phyloP scores from a whole-genome alignment of 2,329 filamentous ascomycete species.

The Claviceps pazoutovae region DNA sequence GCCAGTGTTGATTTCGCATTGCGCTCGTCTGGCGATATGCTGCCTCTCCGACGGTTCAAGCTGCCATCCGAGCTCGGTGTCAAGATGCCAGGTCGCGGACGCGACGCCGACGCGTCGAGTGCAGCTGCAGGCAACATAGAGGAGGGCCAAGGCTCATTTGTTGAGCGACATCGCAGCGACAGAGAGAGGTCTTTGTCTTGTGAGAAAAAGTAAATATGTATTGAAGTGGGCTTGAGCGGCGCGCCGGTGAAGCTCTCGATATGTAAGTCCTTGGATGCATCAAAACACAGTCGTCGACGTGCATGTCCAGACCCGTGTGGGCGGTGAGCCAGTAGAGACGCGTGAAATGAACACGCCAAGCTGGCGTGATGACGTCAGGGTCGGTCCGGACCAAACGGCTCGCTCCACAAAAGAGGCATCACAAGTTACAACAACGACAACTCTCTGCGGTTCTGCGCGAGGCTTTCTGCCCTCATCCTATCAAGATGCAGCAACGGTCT shows the following conservation, averaged over 20 bases:
- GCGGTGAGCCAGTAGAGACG: background rate
- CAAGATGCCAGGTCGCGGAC: constrained; percentile 27
- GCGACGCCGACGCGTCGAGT: constrained; percentile 34
- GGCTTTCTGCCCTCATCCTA: too few relatives aligned
- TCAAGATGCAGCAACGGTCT: too few relatives aligned
- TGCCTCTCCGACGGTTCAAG: constrained; percentile 21
- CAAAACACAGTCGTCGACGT: background rate
- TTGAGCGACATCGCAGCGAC: constrained; percentile 1
- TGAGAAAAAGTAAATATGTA: background rate
- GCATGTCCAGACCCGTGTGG: too few relatives aligned
- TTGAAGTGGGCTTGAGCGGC: background rate
- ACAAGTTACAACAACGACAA: too few relatives aligned
- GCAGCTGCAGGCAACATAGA: constrained; percentile 21
- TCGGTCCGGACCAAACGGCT: too few relatives aligned
- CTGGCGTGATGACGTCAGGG: too few relatives aligned
- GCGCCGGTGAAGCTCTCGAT: background rate
- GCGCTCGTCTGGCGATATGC: constrained; percentile 14
- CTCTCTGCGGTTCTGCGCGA: too few relatives aligned
- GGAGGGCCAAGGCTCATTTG: constrained; percentile 5
- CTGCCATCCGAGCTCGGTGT: constrained; percentile 26
- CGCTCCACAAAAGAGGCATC: too few relatives aligned
- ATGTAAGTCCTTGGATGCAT: background rate
- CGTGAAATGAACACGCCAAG: background rate
- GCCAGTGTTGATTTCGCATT: constrained; percentile 21
- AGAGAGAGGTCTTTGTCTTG: background rate